Conservation (phyloP, 768 basidiomycete species). For the Termitomyces sp. region DNA sequence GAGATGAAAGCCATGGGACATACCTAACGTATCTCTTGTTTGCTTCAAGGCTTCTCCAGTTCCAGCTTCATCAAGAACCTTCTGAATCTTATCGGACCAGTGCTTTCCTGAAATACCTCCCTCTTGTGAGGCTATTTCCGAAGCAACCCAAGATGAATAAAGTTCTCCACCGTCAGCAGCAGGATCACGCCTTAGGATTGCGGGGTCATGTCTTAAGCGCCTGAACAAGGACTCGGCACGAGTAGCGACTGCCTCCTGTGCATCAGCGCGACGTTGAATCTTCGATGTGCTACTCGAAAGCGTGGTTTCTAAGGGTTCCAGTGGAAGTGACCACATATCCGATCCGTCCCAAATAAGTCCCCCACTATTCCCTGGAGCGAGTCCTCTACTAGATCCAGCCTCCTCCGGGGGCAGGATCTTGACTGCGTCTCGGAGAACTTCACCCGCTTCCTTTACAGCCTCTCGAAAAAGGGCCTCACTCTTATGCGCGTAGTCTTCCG, state of each 20-base stretch:
- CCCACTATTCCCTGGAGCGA: conserved; percentile 10
- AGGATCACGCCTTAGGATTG: conserved; percentile 73
- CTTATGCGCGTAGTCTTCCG: conserved; percentile 81
- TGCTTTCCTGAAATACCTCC: conserved; percentile 52
- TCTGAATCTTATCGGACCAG: conserved; percentile 49
- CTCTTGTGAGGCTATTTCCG: conserved; percentile 44
- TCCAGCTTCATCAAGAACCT: conserved; percentile 40
- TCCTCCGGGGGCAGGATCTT: conserved; percentile 86
- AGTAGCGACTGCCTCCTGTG: conserved; percentile 55
- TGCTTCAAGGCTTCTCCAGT: conserved; percentile 49
- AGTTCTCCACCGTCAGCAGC: conserved; percentile 50
- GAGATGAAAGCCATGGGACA: conserved; percentile 5
- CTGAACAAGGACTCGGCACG: conserved; percentile 74
- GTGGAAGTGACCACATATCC: conserved; percentile 79
- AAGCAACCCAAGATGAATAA: conserved; percentile 53
- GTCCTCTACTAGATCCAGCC: not conserved
- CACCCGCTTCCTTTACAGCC: conserved; percentile 75
- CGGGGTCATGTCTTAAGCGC: conserved; percentile 68
- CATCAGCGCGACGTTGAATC: conserved; percentile 22
- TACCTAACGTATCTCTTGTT: conserved; percentile 58
- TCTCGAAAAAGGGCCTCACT: conserved; percentile 60
- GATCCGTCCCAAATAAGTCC: conserved; percentile 77
- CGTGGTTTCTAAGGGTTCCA: conserved; percentile 21
- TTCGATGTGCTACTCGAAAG: not conserved
- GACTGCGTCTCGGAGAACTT: conserved; percentile 81